Conservation (phyloP, 1,284 basidiomycete species). For the Leucoagaricus sp. region DNA sequence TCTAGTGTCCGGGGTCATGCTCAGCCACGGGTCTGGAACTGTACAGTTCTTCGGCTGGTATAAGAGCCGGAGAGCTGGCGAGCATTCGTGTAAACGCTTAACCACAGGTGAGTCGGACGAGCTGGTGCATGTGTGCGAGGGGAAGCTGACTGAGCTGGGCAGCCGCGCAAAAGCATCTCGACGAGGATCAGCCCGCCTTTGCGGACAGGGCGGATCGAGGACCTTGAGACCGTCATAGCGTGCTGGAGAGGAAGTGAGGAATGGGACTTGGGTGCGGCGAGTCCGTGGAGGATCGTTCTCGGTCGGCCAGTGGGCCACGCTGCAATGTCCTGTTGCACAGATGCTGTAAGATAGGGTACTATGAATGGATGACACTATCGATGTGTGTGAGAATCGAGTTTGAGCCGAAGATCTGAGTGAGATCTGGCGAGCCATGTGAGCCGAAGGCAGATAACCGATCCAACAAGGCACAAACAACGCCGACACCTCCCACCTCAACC, state of each 20-base stretch:
- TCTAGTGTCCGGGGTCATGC: constrained; percentile 39
- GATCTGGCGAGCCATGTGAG: constrained; percentile 14
- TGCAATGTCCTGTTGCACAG: constrained; percentile 91
- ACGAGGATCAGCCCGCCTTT: constrained; percentile 73
- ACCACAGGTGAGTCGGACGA: constrained; percentile 60
- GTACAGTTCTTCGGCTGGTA: constrained; percentile 47
- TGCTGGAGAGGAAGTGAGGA: constrained; percentile 70
- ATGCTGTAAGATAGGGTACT: not conserved
- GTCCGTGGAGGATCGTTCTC: constrained; percentile 62
- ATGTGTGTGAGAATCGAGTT: not conserved
- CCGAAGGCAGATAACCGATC: constrained; percentile 6
- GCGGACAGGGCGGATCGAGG: constrained; percentile 77
- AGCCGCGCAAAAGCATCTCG: constrained; percentile 86
- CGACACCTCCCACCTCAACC: constrained; percentile 19
- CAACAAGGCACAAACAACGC: constrained; percentile 14
- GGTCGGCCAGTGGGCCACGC: constrained; percentile 63
- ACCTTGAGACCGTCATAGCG: constrained; percentile 81
- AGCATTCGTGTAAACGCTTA: constrained; percentile 43
- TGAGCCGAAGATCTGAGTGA: not conserved
- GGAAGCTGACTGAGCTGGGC: constrained; percentile 17
- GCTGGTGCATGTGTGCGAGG: not conserved
- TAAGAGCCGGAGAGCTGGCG: constrained; percentile 6
- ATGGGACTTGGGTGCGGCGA: constrained; percentile 88
- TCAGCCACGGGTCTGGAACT: constrained; percentile 46
- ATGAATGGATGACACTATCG: constrained; percentile 7